phyloP scores from a whole-genome alignment of 306 rosid genomes.

The Pueraria montana region DNA sequence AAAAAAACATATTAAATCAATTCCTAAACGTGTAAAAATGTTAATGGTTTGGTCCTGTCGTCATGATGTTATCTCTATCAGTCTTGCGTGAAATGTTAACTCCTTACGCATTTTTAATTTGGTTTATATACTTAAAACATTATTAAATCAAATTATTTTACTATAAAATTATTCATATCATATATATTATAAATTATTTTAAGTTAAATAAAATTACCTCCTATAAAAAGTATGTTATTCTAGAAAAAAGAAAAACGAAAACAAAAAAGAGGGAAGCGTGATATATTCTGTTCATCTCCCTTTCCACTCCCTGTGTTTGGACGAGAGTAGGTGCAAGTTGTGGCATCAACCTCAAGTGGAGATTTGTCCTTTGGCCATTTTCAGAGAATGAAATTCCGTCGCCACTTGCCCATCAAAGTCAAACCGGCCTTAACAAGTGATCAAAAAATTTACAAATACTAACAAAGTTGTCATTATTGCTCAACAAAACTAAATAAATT shows the following conservation, averaged over 20 bases:
- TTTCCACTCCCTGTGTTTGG: not conserved
- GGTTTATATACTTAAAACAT: no score
- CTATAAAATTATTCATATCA: no score
- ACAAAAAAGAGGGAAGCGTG: not conserved
- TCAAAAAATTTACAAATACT: not conserved
- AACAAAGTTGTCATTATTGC: conserved; percentile 21
- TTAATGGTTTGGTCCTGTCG: no score
- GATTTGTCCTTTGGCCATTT: conserved; percentile 13
- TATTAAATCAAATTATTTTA: no score
- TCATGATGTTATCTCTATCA: no score
- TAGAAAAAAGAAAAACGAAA: not conserved
- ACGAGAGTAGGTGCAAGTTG: not conserved
- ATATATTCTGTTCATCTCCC: not conserved
- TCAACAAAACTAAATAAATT: not conserved
- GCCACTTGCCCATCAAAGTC: conserved; percentile 17
- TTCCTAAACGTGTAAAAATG: no score
- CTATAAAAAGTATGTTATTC: not conserved
- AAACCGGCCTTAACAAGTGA: conserved; percentile 27
- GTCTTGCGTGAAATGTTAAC: no score
- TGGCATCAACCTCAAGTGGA: not conserved
- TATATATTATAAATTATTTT: no score
- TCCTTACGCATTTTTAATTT: no score
- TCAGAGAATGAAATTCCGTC: not conserved
- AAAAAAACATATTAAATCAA: no score
- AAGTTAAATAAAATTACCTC: not conserved